Evolutionary conservation across 1,284 basidiomycete genomes (phyloP), one percentile per base, ranked within the genome.

Genomic region (Macrocybe sp.): DNA sequence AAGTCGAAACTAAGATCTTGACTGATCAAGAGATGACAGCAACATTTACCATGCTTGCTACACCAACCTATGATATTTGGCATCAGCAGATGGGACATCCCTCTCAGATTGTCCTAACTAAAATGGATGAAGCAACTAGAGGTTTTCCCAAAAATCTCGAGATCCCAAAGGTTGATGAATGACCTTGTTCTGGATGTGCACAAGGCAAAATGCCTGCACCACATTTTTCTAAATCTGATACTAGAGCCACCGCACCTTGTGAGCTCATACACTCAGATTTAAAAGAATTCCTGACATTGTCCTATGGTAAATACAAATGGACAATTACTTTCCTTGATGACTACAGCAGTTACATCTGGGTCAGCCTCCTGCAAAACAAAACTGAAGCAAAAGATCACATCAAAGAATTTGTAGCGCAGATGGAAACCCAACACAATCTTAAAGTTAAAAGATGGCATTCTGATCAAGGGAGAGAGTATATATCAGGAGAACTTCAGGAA

Each of bases 181-280:
- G 7, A 4, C 11, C 34, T 30, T 42, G 41, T 32, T 7, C n/a
- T 6, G 22, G 41, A 28, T 42, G 22, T 42, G 22, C 41, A 3
- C 10, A 30, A 42, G 41, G 41, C 14, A 42, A 42, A n/a, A 42
- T 42, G 41, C 41, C 14, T 10, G 8, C 8, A 4, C 43, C 31
- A 32, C 36, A 35, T 39, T 50, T 46, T 32, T 37, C 44, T 12
- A 16, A 30, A 42, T 46, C 44, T 5, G 30, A 32, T 7, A 14
- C 48, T 1, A 36, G 44, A 28, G 48, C 48, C n/a, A 9, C 5
- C 7, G 12, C 22, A 7, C 44, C 37, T 3, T 50, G 45, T 34
- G 42, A 50, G 29, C 22, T 33, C 30, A 46, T 2, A 64, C 67
- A 53, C 69, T 78, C 28, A 70, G 44, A 50, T 37, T 39, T 50